Evolutionary conservation across 1,139 yeast species (phyloP), one percentile per base, ranked within the genome.

Genomic region (Suhomyces bribrorum): DNA sequence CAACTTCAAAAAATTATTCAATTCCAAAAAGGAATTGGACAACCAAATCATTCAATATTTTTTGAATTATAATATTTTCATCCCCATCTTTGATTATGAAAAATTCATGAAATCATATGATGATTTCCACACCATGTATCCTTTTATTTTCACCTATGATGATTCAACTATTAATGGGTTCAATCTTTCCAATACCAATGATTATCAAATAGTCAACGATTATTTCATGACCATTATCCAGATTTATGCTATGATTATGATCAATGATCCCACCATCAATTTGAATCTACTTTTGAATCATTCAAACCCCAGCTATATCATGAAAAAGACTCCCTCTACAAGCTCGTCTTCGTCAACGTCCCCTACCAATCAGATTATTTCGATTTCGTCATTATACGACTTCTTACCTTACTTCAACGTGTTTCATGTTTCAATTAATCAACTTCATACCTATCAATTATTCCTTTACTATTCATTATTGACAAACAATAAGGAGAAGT

Each of bases 41-140:
- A 66, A 70, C 39, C 73, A 78, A 38, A 68, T 81, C 25, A 62
- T 68, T 45, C 72, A 77, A 36, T 81, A 68, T 51, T 81, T 81
- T 50, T 64, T 78, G 39, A 75, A 78, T 48, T 73, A 77, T 52
- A 81, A 81, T 54, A 68, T 73, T 14, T 67, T 80, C 44, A 71
- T 81, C 20, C 86, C 86, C 8, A 75, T 81, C n/a, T 70, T 81
- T 45, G 84, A 80, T 52, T 80, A 76, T 48, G 73, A 70, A 34
- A 59, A 67, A 29, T 80, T 81, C 50, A 79, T 79, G 73, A 75
- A 72, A 48, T 69, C 72, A 37, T 81, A 81, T 47, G 77, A 78
- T 40, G 77, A 73, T 4, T 76, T 77, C 52, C 78, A 75, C 48
- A 77, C 79, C 37, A 76, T 75, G 70, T 78, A 75, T 49, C 78